Conservation (phyloP, 2,329 filamentous ascomycete species). For the Xenoacremonium recifei region DNA sequence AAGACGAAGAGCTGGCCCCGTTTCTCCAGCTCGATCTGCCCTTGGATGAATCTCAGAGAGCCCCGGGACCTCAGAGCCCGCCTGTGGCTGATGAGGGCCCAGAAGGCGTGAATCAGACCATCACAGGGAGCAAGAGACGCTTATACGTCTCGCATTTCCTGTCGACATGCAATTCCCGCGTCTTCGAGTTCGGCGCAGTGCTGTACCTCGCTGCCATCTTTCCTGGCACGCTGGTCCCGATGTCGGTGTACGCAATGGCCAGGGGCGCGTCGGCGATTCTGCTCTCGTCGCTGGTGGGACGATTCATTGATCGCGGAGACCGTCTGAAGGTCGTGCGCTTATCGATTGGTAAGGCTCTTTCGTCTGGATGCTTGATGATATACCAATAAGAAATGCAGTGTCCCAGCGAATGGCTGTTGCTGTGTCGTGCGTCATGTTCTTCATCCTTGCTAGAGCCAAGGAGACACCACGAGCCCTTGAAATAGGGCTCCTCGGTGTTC, state of each 20-base stretch:
- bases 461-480: constrained; percentile 7
- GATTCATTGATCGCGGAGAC: constrained; percentile 54
- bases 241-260: constrained; percentile 67
- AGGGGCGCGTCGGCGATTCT: constrained; percentile 57
- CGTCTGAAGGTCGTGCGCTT: constrained; percentile 49
- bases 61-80: too few relatives aligned
- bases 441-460: constrained; percentile 18
- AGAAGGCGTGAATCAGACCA: constrained; percentile 10
- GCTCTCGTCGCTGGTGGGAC: constrained; percentile 58
- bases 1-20: constrained; percentile 10
- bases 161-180: constrained; percentile 63
- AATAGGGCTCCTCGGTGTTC: constrained; percentile 29
- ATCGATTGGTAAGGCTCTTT: constrained; percentile 40
- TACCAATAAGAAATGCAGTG: constrained; percentile 16
- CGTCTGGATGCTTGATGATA: not conserved
- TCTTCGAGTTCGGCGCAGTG: constrained; percentile 63
- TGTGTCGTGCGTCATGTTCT: constrained; percentile 46
- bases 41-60: too few relatives aligned
- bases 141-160: constrained; percentile 61
- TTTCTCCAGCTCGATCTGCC: not conserved
- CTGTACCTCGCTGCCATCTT: constrained; percentile 57
- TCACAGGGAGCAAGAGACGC: constrained; percentile 21
- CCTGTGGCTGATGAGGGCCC: too few relatives aligned
- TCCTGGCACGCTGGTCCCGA: constrained; percentile 59
- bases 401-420: constrained; percentile 44